Evolutionary conservation across 352 stramenopile genomes (phyloP).

Genomic region (Pythium diclinum): DNA sequence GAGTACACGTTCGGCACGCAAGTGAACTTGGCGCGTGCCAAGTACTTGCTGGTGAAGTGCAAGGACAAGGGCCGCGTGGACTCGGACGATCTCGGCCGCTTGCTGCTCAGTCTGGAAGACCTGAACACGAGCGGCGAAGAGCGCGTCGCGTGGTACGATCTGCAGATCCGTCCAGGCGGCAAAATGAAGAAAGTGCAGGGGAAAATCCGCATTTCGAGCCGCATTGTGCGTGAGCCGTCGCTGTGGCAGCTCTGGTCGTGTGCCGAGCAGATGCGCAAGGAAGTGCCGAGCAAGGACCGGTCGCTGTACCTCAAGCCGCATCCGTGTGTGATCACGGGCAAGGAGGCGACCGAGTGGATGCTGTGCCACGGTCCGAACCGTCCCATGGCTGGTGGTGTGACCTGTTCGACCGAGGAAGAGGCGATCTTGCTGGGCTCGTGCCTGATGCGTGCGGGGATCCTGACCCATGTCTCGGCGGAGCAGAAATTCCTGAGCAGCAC

Average conservation of each 20-base stretch:
- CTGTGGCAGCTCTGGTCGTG: conserved; percentile 81
- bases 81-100: conserved; percentile 70
- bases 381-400: conserved; percentile 80
- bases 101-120: conserved; percentile 80
- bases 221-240: conserved; percentile 81
- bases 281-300: conserved; percentile 65
- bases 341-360: conserved; percentile 83
- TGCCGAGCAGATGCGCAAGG: conserved; percentile 79
- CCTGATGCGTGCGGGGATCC: conserved; percentile 61
- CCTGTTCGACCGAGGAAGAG: conserved; percentile 82
- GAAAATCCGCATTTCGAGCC: conserved; percentile 78
- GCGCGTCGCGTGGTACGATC: conserved; percentile 81
- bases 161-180: conserved; percentile 72
- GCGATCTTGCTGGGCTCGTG: conserved; percentile 72
- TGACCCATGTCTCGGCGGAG: conserved; percentile 74
- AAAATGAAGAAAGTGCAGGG: conserved; percentile 86
- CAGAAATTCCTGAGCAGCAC: conserved; percentile 73
- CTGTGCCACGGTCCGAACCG: conserved; percentile 81
- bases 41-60: conserved; percentile 85
- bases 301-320: conserved; percentile 85
- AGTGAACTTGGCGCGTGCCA: conserved; percentile 67
- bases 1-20: conserved; percentile 88
- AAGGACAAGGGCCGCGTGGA: conserved; percentile 87
- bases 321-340: conserved; percentile 73
- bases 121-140: conserved; percentile 83